phyloP scores from a whole-genome alignment of 2,329 filamentous ascomycete species.

The Talaromyces sp. region DNA sequence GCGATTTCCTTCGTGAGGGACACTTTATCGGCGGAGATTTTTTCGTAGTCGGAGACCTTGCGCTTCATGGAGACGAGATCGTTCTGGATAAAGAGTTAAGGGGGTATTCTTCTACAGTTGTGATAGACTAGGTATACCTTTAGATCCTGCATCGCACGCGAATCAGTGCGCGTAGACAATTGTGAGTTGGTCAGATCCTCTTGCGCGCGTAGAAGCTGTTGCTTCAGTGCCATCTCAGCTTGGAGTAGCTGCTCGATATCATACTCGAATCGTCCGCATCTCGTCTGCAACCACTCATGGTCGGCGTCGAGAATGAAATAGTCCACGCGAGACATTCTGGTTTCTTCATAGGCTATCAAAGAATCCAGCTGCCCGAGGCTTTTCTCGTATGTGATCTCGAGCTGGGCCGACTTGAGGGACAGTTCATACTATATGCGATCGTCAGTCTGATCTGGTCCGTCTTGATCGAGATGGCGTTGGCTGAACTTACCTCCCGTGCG shows the following conservation, averaged over 20 bases:
- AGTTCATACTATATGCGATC: slow-evolving; percentile 33
- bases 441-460: neutral
- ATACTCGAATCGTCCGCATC: slow-evolving; percentile 57
- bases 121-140: slow-evolving; percentile 41
- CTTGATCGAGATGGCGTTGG: neutral
- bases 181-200: slow-evolving; percentile 41
- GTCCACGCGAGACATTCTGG: slow-evolving; percentile 65
- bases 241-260: slow-evolving; percentile 50
- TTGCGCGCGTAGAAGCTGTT: slow-evolving; percentile 49
- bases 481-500: slow-evolving; percentile 25
- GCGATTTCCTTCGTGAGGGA: slow-evolving; percentile 58
- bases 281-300: slow-evolving; percentile 63
- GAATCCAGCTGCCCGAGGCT: slow-evolving; percentile 62
- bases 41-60: slow-evolving; percentile 65
- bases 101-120: neutral
- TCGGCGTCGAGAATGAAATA: slow-evolving; percentile 71
- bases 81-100: slow-evolving; percentile 46
- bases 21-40: slow-evolving; percentile 63
- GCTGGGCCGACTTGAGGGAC: slow-evolving; percentile 50
- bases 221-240: slow-evolving; percentile 36
- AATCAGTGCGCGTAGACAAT: slow-evolving; percentile 43
- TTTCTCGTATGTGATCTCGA: slow-evolving; percentile 68
- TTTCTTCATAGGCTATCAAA: slow-evolving; percentile 70
- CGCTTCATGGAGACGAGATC: slow-evolving; percentile 67
- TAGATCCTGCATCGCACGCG: slow-evolving; percentile 54